Conservation (phyloP, 768 basidiomycete genomes). For the Megacollybia marginata region DNA sequence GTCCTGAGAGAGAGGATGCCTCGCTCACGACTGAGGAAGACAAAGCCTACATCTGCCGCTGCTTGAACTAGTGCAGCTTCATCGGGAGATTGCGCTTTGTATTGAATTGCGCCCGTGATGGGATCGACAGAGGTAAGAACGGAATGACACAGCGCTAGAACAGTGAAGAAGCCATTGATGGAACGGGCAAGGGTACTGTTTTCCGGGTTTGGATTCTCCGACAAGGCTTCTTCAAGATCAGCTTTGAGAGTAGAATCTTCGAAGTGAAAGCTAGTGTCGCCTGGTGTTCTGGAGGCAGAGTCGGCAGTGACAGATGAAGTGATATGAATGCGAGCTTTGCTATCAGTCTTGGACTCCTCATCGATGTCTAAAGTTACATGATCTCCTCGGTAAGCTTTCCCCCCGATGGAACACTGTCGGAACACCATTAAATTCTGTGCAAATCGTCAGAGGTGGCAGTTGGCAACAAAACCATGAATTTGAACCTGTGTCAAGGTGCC, state of each 20-base stretch:
- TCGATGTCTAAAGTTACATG: conserved; percentile 9
- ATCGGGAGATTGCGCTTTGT: conserved; percentile 96
- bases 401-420: conserved; percentile 86
- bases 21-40: conserved; percentile 84
- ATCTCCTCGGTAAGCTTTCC: conserved; percentile 76
- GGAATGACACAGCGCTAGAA: conserved; percentile 92
- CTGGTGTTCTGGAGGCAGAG: background rate
- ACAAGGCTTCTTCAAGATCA: conserved; percentile 57
- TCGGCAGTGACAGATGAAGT: conserved; percentile 19
- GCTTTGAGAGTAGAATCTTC: conserved; percentile 41
- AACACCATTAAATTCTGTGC: conserved; percentile 87
- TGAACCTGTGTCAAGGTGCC: conserved; percentile 84
- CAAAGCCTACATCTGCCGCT: conserved; percentile 90
- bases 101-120: conserved; percentile 68
- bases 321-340: too few species aligned
- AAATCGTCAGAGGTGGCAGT: background rate
- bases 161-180: conserved; percentile 88
- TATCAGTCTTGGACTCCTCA: too few species aligned
- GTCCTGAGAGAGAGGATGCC: conserved; percentile 75
- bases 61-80: conserved; percentile 96
- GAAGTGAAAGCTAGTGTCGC: conserved; percentile 39
- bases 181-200: conserved; percentile 59
- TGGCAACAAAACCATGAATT: background rate
- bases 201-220: conserved; percentile 40
- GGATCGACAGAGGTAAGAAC: conserved; percentile 74